A percentile compares a stretch with the other conserved stretches of the same genome.
Evolutionary conservation across 2,329 filamentous ascomycete genomes (phyloP).

Genomic region (Fusarium oligoseptatum): DNA sequence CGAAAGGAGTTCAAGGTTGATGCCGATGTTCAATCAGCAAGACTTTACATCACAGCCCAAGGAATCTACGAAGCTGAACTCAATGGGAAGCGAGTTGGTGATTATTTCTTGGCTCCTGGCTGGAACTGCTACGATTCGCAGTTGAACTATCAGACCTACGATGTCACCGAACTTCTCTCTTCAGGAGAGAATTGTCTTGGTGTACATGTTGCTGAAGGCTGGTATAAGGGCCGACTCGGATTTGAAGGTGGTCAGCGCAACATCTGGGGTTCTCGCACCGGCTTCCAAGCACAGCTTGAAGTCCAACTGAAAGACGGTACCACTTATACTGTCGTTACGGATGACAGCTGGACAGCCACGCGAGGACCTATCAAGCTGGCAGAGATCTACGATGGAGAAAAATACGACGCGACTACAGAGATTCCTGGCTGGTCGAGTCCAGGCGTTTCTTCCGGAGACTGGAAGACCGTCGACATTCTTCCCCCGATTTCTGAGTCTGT

Average conservation of each 20-base stretch:
- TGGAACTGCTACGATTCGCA: slow-evolving; percentile 65
- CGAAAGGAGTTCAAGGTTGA: slow-evolving; percentile 18
- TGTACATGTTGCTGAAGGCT: slow-evolving; percentile 60
- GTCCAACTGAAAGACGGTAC: slow-evolving; percentile 52
- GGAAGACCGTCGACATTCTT: slow-evolving; percentile 26
- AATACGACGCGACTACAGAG: slow-evolving; percentile 57
- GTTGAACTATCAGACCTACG: slow-evolving; percentile 65
- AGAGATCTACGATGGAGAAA: slow-evolving; percentile 67
- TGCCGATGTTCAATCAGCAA: not conserved
- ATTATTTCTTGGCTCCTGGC: slow-evolving; percentile 61
- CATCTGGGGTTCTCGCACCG: slow-evolving; percentile 56
- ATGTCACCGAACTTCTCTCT: slow-evolving; percentile 59
- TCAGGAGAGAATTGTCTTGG: slow-evolving; percentile 30
- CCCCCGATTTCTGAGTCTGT: slow-evolving; percentile 21
- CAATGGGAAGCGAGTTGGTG: slow-evolving; percentile 56
- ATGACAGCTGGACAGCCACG: slow-evolving; percentile 55
- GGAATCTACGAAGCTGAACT: slow-evolving; percentile 63
- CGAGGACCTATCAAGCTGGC: slow-evolving; percentile 51
- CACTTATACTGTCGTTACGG: slow-evolving; percentile 49
- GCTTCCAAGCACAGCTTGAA: slow-evolving; percentile 55
- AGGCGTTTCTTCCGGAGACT: slow-evolving; percentile 1
- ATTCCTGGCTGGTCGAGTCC: slow-evolving; percentile 33
- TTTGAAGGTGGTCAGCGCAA: slow-evolving; percentile 45
- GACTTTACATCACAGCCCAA: slow-evolving; percentile 60
- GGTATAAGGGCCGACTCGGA: slow-evolving; percentile 59